Evolutionary conservation across 2,329 filamentous ascomycete species (phyloP).

Genomic region (Exophiala calicioides): DNA sequence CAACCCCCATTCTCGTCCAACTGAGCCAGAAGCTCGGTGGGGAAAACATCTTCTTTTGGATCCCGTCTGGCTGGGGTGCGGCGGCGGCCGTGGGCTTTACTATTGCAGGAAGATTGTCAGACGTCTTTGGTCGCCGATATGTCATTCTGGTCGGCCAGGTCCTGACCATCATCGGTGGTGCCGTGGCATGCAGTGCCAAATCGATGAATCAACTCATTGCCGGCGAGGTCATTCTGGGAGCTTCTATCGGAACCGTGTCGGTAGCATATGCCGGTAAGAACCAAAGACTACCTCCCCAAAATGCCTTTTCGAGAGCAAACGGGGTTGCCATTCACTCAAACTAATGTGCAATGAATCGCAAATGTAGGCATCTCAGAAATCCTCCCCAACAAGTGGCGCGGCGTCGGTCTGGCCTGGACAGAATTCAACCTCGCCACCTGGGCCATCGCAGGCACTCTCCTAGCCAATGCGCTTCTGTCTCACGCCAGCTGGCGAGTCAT

Average conservation of each 20-base stretch:
- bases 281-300: too few relatives aligned
- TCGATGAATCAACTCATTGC: constrained; percentile 26
- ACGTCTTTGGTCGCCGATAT: constrained; percentile 25
- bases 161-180: constrained; percentile 20
- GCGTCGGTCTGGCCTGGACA: constrained; percentile 23
- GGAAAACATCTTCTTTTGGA: constrained; percentile 23
- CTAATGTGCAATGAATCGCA: too few relatives aligned
- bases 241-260: constrained; percentile 21
- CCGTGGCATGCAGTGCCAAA: constrained; percentile 21
- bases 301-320: too few relatives aligned
- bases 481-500: constrained; percentile 59
- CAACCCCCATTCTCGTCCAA: constrained; percentile 22
- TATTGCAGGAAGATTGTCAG: constrained; percentile 22
- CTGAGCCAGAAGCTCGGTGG: constrained; percentile 22
- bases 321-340: too few relatives aligned
- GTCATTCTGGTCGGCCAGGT: constrained; percentile 25
- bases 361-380: constrained; percentile 24
- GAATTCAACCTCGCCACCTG: constrained; percentile 25
- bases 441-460: constrained; percentile 21
- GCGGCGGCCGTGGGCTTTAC: constrained; percentile 22
- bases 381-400: constrained; percentile 24
- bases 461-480: constrained; percentile 23
- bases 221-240: constrained; percentile 23
- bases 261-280: constrained; percentile 21
- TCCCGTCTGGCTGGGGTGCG: constrained; percentile 23